Percentiles rank a stretch among this genome's conserved stretches.
Conservation (phyloP, 2,329 filamentous ascomycete genomes). For the Rhytidhysteron rufulum region DNA sequence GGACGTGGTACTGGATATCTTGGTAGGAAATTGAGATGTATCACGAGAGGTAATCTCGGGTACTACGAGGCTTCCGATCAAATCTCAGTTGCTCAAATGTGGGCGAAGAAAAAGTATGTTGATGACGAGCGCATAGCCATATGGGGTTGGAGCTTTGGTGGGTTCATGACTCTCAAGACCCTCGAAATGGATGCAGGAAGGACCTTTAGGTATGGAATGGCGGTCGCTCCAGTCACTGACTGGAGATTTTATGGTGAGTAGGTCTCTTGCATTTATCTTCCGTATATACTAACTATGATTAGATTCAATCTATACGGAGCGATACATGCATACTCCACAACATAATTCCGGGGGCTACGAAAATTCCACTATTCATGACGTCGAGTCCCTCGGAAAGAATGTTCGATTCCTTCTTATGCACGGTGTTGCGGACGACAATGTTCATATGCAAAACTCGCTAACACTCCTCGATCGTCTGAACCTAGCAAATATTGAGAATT, state of each 20-base stretch:
- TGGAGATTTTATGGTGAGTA: slow-evolving; percentile 78
- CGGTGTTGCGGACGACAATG: slow-evolving; percentile 93
- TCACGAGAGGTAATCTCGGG: slow-evolving; percentile 79
- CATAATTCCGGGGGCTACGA: slow-evolving; percentile 76
- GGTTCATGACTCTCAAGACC: slow-evolving; percentile 92
- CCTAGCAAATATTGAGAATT: slow-evolving; percentile 78
- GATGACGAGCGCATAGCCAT: slow-evolving; percentile 81
- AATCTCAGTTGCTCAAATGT: slow-evolving; percentile 83
- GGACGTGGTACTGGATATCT: slow-evolving; percentile 89
- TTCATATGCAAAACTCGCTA: slow-evolving; percentile 93
- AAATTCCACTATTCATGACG: slow-evolving; percentile 69
- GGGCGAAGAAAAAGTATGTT: slow-evolving; percentile 76
- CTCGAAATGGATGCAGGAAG: slow-evolving; percentile 84
- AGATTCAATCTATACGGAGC: slow-evolving; percentile 89
- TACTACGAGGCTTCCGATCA: slow-evolving; percentile 84
- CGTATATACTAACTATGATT: slow-evolving; percentile 3
- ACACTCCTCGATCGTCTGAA: slow-evolving; percentile 84
- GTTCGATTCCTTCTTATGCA: slow-evolving; percentile 95
- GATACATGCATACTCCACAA: slow-evolving; percentile 95
- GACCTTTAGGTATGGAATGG: slow-evolving; percentile 96
- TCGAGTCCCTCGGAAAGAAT: slow-evolving; percentile 66
- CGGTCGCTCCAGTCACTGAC: slow-evolving; percentile 96
- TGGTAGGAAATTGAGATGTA: slow-evolving; percentile 76
- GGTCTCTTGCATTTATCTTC: not conserved
- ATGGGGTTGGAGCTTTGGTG: slow-evolving; percentile 98